Evolutionary conservation across 805 yeast genomes (phyloP), one percentile per base, ranked within the genome.

Genomic region (Komagataella kurtzmanii): DNA sequence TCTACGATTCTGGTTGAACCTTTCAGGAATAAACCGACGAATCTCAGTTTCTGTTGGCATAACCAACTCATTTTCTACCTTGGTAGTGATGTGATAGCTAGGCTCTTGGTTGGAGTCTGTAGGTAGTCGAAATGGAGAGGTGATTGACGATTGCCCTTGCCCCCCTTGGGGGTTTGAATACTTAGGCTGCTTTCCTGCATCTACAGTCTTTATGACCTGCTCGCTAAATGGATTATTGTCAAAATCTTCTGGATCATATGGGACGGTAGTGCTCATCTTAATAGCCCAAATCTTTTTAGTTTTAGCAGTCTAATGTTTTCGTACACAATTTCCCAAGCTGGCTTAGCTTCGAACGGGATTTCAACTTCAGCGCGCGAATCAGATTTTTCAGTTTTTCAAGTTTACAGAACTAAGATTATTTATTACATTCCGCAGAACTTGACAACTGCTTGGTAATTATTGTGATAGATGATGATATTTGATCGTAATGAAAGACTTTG

Each of bases 201-300:
- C 14, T 30, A 30, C 40, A 30, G 8, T 10, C 40, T 30, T 30
- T 30, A 30, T 30, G 12, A 30, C 40, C 40, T 61, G 76, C 54
- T 75, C 80, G 2, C 82, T 79, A 64, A 80, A 80, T 2, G 85
- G 85, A 55, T 80, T 80, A 63, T 77, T 75, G 54, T 77, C 83
- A 54, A 76, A 73, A 53, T 77, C 82, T 52, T 79, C 83, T 1
- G 71, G 72, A 51, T 68, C 72, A 43, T 68, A 68, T 4, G 71
- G 68, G 10, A 64, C 63, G 14, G 71, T 67, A 36, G 70, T 64
- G 7, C 69, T 58, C 72, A 67, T 67, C 19, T 48, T 50, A 30
- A 24, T 2, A 8, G 12, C 40, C 40, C 14, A 10, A 10, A 10
- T 30, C 12, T 10, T 12, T 18, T 18, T 17, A 10, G 17, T 19